phyloP scores from a whole-genome alignment of 1,284 basidiomycete species.

The Trametes sp. region DNA sequence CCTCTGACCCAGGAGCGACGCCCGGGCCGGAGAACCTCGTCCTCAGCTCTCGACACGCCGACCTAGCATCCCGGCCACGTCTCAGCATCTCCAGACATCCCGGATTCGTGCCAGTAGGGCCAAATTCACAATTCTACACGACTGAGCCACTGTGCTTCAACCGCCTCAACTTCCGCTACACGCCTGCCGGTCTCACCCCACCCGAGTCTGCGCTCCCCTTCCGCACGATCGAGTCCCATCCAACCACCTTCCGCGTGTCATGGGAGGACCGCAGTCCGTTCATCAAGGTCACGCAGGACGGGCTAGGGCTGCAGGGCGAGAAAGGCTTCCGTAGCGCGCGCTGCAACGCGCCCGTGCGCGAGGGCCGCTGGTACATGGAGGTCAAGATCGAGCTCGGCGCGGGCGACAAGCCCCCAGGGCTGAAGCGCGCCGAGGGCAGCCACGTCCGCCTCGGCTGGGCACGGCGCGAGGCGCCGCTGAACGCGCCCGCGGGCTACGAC shows the following conservation, averaged over 20 bases:
- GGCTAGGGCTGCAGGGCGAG: slow-evolving; percentile 79
- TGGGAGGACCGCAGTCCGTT: slow-evolving; percentile 90
- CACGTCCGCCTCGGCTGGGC: slow-evolving; percentile 94
- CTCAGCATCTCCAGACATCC: slow-evolving; percentile 78
- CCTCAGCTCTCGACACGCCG: slow-evolving; percentile 62
- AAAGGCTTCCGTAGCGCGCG: slow-evolving; percentile 92
- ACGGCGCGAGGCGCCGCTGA: slow-evolving; percentile 89
- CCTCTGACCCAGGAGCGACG: slow-evolving; percentile 48
- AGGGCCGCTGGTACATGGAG: slow-evolving; percentile 97
- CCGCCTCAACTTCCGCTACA: slow-evolving; percentile 81
- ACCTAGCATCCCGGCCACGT: slow-evolving; percentile 69
- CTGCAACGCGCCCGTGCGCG: slow-evolving; percentile 87
- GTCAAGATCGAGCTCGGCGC: slow-evolving; percentile 82
- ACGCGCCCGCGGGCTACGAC: slow-evolving; percentile 93
- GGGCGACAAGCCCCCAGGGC: slow-evolving; percentile 61
- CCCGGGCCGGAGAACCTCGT: slow-evolving; percentile 52
- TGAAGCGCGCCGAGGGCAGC: slow-evolving; percentile 66
- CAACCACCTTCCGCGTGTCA: slow-evolving; percentile 71
- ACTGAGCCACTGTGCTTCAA: slow-evolving; percentile 79
- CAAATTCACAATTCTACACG: slow-evolving; percentile 63
- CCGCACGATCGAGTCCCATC: slow-evolving; percentile 81
- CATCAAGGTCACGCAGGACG: slow-evolving; percentile 85
- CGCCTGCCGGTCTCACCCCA: slow-evolving; percentile 78
- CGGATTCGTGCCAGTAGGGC: slow-evolving; percentile 62
- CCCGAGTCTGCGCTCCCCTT: slow-evolving; percentile 67